Evolutionary conservation across 768 basidiomycete genomes (phyloP), one percentile per base, ranked within the genome.

Genomic region (Gloeophyllum trabeum): DNA sequence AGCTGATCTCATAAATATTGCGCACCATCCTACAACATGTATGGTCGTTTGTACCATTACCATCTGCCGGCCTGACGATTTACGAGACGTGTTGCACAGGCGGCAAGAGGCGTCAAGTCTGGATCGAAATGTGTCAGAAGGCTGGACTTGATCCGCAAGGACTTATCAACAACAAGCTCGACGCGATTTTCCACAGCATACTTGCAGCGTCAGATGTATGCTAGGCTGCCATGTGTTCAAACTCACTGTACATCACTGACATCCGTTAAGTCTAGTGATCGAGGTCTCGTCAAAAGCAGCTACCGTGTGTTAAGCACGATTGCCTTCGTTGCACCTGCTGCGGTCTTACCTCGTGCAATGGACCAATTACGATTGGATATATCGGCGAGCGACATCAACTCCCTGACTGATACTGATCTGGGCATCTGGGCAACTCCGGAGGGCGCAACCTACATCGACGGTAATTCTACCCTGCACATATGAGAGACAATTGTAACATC

Each of bases 401-500:
- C 74, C 13, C 59, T 98, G 43, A 80, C 80, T 0, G 70, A 81
- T 10, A 65, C 71, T 5, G 92, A 96, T 35, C 55, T 90, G 14
- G 86, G 78, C 4, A 80, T 96, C 12, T 97, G 88, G 90, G 64
- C 66, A 3, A 91, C 91, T 1, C 85, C 87, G 0, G 79, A 81
- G 40, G 94, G 83, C n/a, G 79, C 71, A 5, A 66, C 77, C 0
- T 97, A 71, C 46, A 69, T 87, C 28, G 88, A 96, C 58, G 87
- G 90, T 88, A 43, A 48, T 64, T 44, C 24, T 24, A n/a, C n/a
- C n/a, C n/a, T n/a, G n/a, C n/a, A 6, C 22, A 35, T 18, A 36
- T 35, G 20, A 19, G n/a, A n/a, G n/a, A n/a, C n/a, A n/a, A n/a
- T n/a, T n/a, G n/a, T n/a, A n/a, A n/a, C n/a, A n/a, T n/a, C 28